Conservation (phyloP, 2,329 filamentous ascomycete species). For the Pestalotiopsis sp. region DNA sequence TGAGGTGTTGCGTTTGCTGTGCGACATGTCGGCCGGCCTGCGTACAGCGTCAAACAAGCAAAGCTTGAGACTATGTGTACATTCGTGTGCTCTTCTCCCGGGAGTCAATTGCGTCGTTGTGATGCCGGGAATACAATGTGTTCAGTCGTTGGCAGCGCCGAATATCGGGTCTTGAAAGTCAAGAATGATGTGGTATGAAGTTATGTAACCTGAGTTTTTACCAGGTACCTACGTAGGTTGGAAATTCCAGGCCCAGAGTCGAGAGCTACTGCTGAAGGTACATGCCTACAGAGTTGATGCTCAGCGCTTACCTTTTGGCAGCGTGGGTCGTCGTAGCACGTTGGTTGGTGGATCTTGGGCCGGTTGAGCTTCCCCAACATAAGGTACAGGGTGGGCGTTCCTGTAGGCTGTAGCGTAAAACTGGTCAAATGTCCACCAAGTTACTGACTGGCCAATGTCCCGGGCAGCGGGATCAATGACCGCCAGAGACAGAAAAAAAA, state of each 20-base stretch:
- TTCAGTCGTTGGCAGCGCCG: no score
- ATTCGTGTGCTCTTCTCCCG: background rate
- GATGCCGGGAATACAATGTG: background rate
- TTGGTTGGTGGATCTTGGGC: background rate
- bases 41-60: conserved; percentile 35
- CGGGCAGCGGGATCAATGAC: no score
- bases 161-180: no score
- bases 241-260: no score
- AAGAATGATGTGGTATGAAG: no score
- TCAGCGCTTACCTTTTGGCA: no score
- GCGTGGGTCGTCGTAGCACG: background rate
- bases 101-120: background rate
- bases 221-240: no score
- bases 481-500: background rate
- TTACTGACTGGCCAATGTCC: background rate
- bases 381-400: background rate
- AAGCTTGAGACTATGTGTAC: background rate
- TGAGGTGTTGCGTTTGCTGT: conserved; percentile 86
- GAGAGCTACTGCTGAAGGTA: no score
- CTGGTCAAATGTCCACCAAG: background rate
- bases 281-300: no score
- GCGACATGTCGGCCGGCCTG: conserved; percentile 13
- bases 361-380: background rate
- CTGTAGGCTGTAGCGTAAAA: background rate
- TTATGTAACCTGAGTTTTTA: background rate